Conservation (phyloP, 306 rosid species). For the Vigna radiata region DNA sequence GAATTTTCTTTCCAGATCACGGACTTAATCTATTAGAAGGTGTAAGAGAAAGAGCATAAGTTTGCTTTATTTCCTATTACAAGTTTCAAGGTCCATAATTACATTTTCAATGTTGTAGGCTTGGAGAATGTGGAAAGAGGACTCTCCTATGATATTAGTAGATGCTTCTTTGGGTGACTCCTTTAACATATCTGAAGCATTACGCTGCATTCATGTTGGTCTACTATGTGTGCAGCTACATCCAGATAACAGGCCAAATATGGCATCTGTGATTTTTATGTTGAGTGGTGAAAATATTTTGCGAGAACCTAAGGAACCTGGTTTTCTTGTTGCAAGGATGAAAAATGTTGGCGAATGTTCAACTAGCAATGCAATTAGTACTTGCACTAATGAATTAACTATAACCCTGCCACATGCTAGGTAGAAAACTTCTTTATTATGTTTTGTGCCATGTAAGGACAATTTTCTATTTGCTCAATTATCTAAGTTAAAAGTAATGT, state of each 20-base stretch:
- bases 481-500: not conserved
- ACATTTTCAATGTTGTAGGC: conserved; percentile 33
- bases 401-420: conserved; percentile 40
- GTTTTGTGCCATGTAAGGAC: not conserved
- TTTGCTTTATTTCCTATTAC: not conserved
- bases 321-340: conserved; percentile 37
- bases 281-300: conserved; percentile 50
- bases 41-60: conserved; percentile 24
- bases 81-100: not conserved
- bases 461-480: not conserved
- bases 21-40: conserved; percentile 40
- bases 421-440: conserved; percentile 24
- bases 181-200: conserved; percentile 5
- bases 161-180: conserved; percentile 40
- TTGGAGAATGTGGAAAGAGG: conserved; percentile 48
- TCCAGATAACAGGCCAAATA: conserved; percentile 61
- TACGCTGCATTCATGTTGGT: conserved; percentile 60
- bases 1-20: not conserved
- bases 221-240: conserved; percentile 60
- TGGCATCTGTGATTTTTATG: conserved; percentile 59
- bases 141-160: conserved; percentile 22
- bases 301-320: conserved; percentile 59
- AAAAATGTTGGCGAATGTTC: conserved; percentile 24
- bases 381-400: conserved; percentile 42
- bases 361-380: not conserved